Percentiles rank a stretch among this genome's conserved stretches.
Evolutionary conservation across 345 rosid genomes (phyloP).

Genomic region (Sonneratia caseolaris): DNA sequence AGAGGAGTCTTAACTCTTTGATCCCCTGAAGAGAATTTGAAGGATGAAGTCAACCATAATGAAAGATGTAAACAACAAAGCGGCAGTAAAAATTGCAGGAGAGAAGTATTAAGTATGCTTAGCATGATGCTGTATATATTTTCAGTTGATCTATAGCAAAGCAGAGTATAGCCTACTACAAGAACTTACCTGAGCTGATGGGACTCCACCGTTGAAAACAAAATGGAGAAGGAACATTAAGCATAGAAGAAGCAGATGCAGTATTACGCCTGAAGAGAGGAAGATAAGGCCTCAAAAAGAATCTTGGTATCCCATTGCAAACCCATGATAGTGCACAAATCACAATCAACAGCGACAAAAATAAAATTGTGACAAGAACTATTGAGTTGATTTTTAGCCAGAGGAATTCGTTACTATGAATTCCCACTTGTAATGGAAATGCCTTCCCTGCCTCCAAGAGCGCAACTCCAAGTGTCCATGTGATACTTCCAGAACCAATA

Average conservation of each 20-base stretch:
- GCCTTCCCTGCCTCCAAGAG: constrained; percentile 78
- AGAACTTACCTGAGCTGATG: constrained; percentile 50
- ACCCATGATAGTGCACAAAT: constrained; percentile 66
- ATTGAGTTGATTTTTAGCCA: constrained; percentile 61
- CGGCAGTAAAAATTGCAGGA: too few species aligned
- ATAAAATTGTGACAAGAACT: constrained; percentile 42
- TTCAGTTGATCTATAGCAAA: too few species aligned
- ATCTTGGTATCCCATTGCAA: constrained; percentile 58
- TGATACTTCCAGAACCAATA: constrained; percentile 90
- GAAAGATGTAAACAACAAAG: too few species aligned
- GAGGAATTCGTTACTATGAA: constrained; percentile 49
- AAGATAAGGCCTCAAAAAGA: constrained; percentile 59
- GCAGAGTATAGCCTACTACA: neutral
- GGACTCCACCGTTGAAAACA: constrained; percentile 87
- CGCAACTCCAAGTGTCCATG: constrained; percentile 98
- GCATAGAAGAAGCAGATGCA: constrained; percentile 54
- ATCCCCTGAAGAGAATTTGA: constrained; percentile 45
- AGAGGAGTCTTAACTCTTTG: constrained; percentile 80
- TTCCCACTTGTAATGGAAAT: constrained; percentile 47
- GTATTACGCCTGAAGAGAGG: constrained; percentile 65
- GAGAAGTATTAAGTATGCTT: too few species aligned
- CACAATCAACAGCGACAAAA: constrained; percentile 57
- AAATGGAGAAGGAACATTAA: constrained; percentile 60
- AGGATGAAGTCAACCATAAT: neutral
- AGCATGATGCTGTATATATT: too few species aligned